These are phyloP conservation scores for Sporisorium scitamineum DNA, from an alignment of 1,284 basidiomycete genomes.

Conservation along the genomic window DNA sequence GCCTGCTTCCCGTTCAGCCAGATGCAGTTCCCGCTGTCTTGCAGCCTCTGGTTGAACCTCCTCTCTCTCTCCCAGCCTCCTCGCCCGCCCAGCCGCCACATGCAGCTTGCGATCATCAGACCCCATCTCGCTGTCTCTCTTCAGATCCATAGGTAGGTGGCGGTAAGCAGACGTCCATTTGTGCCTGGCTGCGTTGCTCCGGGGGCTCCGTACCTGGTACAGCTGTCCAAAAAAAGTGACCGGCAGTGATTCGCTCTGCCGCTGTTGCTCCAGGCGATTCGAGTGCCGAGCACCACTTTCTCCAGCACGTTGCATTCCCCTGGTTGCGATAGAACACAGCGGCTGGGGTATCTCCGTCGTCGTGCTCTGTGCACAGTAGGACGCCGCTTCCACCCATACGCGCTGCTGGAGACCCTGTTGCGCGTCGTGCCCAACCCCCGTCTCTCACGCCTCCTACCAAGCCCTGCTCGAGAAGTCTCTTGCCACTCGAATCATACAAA, in stretches of 20 bases:
- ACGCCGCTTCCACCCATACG: neutral
- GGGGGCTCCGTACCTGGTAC: slow-evolving; percentile 14
- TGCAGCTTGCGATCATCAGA: slow-evolving; percentile 17
- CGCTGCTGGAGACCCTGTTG: neutral
- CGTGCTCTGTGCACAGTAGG: neutral
- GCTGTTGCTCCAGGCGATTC: neutral
- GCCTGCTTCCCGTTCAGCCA: slow-evolving; percentile 10
- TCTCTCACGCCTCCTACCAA: neutral
- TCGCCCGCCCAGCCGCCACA: neutral
- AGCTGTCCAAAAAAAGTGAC: slow-evolving; percentile 21
- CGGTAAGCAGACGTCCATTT: slow-evolving; percentile 16
- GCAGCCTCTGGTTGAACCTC: neutral
- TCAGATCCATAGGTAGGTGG: neutral
- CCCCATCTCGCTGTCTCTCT: neutral
- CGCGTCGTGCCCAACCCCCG: neutral
- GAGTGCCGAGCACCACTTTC: neutral
- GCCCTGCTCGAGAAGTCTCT: neutral
- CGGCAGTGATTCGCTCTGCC: neutral
- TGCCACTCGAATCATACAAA: slow-evolving; percentile 22
- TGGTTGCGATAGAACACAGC: neutral
- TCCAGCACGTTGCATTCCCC: slow-evolving; percentile 7
- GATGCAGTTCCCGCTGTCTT: slow-evolving; percentile 15
- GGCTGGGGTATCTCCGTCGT: neutral
- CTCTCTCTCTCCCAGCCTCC: neutral
- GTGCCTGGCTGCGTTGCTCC: slow-evolving; percentile 15